Evolutionary conservation across 2,329 filamentous ascomycete species (phyloP).

Genomic region (Aspergillus ochraceoroseus): DNA sequence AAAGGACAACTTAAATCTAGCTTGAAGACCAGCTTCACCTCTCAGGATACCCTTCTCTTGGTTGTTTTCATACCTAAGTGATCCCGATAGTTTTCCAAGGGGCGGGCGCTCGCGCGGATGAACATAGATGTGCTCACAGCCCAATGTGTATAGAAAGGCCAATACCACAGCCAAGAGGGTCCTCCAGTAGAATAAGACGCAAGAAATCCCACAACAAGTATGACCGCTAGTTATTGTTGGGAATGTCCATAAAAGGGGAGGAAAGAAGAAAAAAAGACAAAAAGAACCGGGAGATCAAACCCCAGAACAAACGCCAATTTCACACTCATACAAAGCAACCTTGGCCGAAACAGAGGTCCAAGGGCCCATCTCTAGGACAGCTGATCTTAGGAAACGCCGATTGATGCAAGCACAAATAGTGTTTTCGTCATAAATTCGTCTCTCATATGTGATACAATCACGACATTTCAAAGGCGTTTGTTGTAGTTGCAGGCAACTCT

Average conservation of each 20-base stretch:
- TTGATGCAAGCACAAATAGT: constrained; percentile 22
- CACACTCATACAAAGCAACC: constrained; percentile 10
- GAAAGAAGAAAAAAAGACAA: constrained; percentile 2
- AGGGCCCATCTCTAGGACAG: constrained; percentile 14
- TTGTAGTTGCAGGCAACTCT: constrained; percentile 5
- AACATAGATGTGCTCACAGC: too few relatives aligned
- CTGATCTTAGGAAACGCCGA: constrained; percentile 23
- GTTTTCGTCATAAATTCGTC: constrained; percentile 24
- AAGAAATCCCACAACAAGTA: constrained; percentile 2
- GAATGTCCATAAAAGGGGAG: not conserved
- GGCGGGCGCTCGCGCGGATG: too few relatives aligned
- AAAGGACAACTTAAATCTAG: not conserved
- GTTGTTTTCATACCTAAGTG: too few relatives aligned
- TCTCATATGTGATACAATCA: constrained; percentile 27
- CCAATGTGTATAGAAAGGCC: constrained; percentile 10
- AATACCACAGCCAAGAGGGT: constrained; percentile 7
- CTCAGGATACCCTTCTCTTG: too few relatives aligned
- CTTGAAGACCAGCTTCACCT: constrained; percentile 6
- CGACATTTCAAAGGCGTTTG: constrained; percentile 4
- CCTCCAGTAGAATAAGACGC: not conserved
- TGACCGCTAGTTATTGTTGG: not conserved
- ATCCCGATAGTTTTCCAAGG: too few relatives aligned
- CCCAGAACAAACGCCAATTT: constrained; percentile 9
- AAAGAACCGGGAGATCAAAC: too few relatives aligned
- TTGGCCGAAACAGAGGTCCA: constrained; percentile 10